A percentile compares a stretch with the other conserved stretches of the same genome.
phyloP scores from a whole-genome alignment of 192 early-diverging fungal genomes.

The Mortierella hygrophila region DNA sequence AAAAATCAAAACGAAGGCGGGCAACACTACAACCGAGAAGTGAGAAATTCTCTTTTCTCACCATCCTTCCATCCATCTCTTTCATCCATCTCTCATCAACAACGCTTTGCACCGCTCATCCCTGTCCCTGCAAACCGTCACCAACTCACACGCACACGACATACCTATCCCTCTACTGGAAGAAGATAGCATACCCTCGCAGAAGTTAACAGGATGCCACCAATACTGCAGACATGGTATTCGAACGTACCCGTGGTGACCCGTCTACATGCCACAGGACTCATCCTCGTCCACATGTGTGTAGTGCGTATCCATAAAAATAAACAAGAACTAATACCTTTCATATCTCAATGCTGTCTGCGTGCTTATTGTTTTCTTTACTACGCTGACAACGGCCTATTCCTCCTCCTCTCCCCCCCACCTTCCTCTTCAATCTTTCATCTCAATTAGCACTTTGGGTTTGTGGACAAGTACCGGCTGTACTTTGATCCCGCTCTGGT shows the following conservation, averaged over 20 bases:
- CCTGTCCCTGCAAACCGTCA: not conserved
- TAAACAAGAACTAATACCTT: not conserved
- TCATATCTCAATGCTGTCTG: not conserved
- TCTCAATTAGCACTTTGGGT: not conserved
- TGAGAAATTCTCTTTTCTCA: not conserved
- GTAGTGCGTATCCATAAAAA: not conserved
- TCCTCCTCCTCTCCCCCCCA: no score
- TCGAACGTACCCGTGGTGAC: not conserved
- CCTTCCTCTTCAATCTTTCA: not conserved
- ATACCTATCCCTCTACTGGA: not conserved
- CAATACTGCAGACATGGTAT: not conserved
- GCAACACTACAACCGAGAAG: not conserved
- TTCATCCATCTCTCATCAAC: not conserved
- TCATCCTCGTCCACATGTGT: constrained; percentile 1
- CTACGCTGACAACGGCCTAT: not conserved
- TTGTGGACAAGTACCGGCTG: not conserved
- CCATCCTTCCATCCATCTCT: not conserved
- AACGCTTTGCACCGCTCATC: not conserved
- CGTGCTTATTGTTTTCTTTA: not conserved
- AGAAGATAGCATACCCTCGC: not conserved
- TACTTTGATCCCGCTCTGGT: not conserved
- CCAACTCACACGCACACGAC: not conserved
- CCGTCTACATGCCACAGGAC: not conserved
- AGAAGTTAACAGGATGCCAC: not conserved
- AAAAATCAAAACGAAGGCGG: not conserved